Conservation (phyloP, 1,284 basidiomycete species). For the Tylopilus orsonianus region DNA sequence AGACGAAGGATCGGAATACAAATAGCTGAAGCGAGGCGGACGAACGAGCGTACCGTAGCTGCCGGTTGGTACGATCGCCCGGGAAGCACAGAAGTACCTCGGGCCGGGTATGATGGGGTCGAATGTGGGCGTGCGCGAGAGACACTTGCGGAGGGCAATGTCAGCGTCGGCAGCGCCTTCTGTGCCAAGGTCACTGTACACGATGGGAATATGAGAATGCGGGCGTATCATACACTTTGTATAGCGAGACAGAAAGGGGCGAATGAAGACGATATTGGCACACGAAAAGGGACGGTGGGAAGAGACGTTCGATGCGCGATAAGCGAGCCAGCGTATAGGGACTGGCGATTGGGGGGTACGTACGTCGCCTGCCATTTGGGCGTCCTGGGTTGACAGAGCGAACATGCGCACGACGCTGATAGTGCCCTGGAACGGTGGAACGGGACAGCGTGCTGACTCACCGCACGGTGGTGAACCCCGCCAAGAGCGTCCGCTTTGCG, state of each 20-base stretch:
- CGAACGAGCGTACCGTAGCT: slow-evolving; percentile 56
- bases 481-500: slow-evolving; percentile 57
- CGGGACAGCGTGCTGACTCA: slow-evolving; percentile 29
- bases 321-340: slow-evolving; percentile 7
- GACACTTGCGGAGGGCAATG: slow-evolving; percentile 56
- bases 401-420: too few relatives aligned
- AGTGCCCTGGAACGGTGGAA: too few relatives aligned
- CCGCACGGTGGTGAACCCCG: slow-evolving; percentile 69
- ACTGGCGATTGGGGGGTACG: too few relatives aligned
- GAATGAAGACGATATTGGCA: background rate
- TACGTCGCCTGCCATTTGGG: too few relatives aligned
- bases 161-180: slow-evolving; percentile 67
- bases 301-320: background rate
- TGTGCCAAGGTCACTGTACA: slow-evolving; percentile 57
- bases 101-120: slow-evolving; percentile 59
- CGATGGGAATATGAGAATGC: background rate
- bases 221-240: too few relatives aligned
- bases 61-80: slow-evolving; percentile 62
- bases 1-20: background rate
- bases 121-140: slow-evolving; percentile 40
- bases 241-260: background rate
- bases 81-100: slow-evolving; percentile 61
- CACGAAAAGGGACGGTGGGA: too few relatives aligned
- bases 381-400: too few relatives aligned
- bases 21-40: background rate